Conservation (phyloP, 2,329 filamentous ascomycete species). For the Fusarium sp. region DNA sequence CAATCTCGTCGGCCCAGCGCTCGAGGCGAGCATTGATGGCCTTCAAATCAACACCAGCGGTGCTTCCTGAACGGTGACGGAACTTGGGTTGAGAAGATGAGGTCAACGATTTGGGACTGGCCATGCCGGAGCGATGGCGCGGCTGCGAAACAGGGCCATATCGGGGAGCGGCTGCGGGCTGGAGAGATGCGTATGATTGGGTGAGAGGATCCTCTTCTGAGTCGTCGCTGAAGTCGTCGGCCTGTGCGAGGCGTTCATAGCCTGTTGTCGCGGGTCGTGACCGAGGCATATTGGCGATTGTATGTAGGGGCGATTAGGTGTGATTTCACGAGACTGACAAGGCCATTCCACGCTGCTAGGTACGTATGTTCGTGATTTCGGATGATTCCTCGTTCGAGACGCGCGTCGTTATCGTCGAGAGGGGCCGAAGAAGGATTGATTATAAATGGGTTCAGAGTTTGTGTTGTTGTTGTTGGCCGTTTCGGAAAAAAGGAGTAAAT, state of each 20-base stretch:
- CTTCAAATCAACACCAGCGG: constrained; percentile 95
- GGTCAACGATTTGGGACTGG: constrained; percentile 61
- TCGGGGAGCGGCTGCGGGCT: constrained; percentile 68
- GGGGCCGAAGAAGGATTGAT: constrained; percentile 19
- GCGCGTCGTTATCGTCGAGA: constrained; percentile 24
- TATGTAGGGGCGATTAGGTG: not conserved
- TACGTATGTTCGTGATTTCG: not conserved
- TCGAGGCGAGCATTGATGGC: constrained; percentile 97
- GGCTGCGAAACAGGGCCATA: constrained; percentile 74
- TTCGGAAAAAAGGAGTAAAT: constrained; percentile 19
- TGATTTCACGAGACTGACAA: constrained; percentile 18
- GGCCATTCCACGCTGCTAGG: constrained; percentile 33
- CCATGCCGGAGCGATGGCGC: constrained; percentile 70
- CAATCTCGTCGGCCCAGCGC: constrained; percentile 97
- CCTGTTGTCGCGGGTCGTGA: constrained; percentile 79
- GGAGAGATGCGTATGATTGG: constrained; percentile 67
- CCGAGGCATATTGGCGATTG: constrained; percentile 67
- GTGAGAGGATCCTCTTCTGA: constrained; percentile 73
- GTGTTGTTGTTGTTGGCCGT: not conserved
- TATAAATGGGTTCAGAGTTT: constrained; percentile 2
- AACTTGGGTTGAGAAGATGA: constrained; percentile 55
- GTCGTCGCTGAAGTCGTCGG: constrained; percentile 79
- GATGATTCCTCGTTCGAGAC: constrained; percentile 10
- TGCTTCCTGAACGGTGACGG: constrained; percentile 68
- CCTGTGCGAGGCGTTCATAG: constrained; percentile 87